Percentiles rank a stretch among this genome's conserved stretches.
These are phyloP conservation scores for Macrophomina pseudophaseolina DNA, from an alignment of 2,329 filamentous ascomycete genomes.

Conservation along the genomic window DNA sequence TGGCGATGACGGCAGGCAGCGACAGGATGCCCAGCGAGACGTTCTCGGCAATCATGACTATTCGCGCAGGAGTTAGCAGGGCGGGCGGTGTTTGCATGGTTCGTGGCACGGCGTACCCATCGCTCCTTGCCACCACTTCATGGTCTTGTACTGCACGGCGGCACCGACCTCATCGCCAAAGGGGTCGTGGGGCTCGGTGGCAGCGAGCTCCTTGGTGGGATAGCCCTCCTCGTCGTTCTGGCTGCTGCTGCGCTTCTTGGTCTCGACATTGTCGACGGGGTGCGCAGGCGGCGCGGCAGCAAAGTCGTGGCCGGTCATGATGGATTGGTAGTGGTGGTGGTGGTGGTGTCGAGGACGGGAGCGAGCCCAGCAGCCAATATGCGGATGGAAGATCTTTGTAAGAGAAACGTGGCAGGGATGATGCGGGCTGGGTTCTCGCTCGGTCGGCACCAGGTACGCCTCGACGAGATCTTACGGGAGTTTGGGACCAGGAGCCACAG, in stretches of 20 bases:
- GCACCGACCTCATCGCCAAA: slow-evolving; percentile 40
- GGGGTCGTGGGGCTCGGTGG: slow-evolving; percentile 6
- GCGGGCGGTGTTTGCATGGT: slow-evolving; percentile 32
- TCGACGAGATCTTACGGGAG: slow-evolving; percentile 13
- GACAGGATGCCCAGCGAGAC: slow-evolving; percentile 57
- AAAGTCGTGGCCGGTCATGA: slow-evolving; percentile 3
- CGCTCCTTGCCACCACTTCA: slow-evolving; percentile 48
- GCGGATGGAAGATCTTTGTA: slow-evolving; percentile 15
- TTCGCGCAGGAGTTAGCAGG: slow-evolving; percentile 31
- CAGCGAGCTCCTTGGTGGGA: neutral
- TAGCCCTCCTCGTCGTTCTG: slow-evolving; percentile 13
- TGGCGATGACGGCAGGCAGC: slow-evolving; percentile 52
- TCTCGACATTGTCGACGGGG: slow-evolving; percentile 21
- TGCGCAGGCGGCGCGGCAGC: slow-evolving; percentile 10
- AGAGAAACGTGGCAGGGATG: slow-evolving; percentile 7
- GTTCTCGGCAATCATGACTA: slow-evolving; percentile 62
- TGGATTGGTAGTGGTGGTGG: neutral
- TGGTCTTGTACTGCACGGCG: slow-evolving; percentile 58
- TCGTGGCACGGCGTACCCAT: slow-evolving; percentile 31
- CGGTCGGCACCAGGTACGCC: neutral
- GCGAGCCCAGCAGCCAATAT: neutral
- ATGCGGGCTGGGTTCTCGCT: no score
- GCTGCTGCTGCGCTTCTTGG: slow-evolving; percentile 17
- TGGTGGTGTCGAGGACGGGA: neutral
- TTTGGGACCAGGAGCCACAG: slow-evolving; percentile 10